Evolutionary conservation across 2,329 filamentous ascomycete genomes (phyloP).

Genomic region (Drechslerella coelobrocha): DNA sequence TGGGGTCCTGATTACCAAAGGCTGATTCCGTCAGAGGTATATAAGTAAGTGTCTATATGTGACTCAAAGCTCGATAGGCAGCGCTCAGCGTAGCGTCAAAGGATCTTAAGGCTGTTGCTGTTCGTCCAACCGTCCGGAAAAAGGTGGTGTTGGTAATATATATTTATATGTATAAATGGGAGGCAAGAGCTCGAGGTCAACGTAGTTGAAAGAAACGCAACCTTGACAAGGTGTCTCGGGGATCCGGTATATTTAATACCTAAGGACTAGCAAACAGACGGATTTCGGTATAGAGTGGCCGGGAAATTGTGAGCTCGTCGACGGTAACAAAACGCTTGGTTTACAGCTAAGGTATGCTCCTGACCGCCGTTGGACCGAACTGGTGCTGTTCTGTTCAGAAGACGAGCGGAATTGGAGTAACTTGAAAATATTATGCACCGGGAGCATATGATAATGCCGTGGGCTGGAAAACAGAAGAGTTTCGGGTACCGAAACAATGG

Average conservation of each 20-base stretch:
- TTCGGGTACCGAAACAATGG: slow-evolving; percentile 49
- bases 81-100: slow-evolving; percentile 34
- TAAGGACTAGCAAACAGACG: neutral
- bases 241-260: slow-evolving; percentile 12
- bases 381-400: slow-evolving; percentile 27
- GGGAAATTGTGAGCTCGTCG: slow-evolving; percentile 39
- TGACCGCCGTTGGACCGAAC: slow-evolving; percentile 1
- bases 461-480: slow-evolving; percentile 27
- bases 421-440: slow-evolving; percentile 6
- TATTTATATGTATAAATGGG: too few species aligned
- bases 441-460: slow-evolving; percentile 19
- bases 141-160: slow-evolving; percentile 45
- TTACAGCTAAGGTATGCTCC: slow-evolving; percentile 6
- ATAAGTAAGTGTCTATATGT: slow-evolving; percentile 39
- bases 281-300: slow-evolving; percentile 10
- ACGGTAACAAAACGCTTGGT: slow-evolving; percentile 29
- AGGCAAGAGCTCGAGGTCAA: slow-evolving; percentile 48
- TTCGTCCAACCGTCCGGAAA: slow-evolving; percentile 31
- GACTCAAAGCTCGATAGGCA: slow-evolving; percentile 43
- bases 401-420: slow-evolving; percentile 34
- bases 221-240: slow-evolving; percentile 40
- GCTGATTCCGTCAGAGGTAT: slow-evolving; percentile 23
- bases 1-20: slow-evolving; percentile 38
- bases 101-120: slow-evolving; percentile 44
- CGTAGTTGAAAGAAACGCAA: slow-evolving; percentile 45